These are phyloP conservation scores for Epichloe sylvatica DNA, from an alignment of 2,329 filamentous ascomycete species.

Conservation along the genomic window DNA sequence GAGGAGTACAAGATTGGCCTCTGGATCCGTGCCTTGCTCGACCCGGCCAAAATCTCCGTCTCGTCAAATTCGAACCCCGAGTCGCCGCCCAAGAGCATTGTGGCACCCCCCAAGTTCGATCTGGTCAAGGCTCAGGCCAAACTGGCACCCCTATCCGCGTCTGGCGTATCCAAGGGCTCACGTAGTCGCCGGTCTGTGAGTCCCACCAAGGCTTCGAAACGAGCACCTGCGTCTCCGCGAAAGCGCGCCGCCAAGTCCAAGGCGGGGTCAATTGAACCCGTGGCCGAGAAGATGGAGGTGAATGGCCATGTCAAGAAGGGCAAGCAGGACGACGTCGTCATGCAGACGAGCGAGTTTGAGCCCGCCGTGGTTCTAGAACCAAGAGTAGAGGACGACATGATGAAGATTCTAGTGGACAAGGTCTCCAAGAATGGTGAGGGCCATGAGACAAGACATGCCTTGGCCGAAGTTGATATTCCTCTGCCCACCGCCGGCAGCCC, in stretches of 20 bases:
- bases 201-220: slow-evolving; percentile 36
- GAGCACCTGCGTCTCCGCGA: slow-evolving; percentile 36
- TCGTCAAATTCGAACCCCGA: slow-evolving; percentile 44
- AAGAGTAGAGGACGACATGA: slow-evolving; percentile 42
- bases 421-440: slow-evolving; percentile 40
- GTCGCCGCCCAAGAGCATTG: slow-evolving; percentile 61
- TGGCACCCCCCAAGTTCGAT: slow-evolving; percentile 74
- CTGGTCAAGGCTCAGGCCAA: slow-evolving; percentile 29
- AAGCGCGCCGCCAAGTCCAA: slow-evolving; percentile 37
- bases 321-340: slow-evolving; percentile 20
- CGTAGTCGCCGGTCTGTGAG: slow-evolving; percentile 44
- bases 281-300: slow-evolving; percentile 13
- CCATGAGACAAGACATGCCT: slow-evolving; percentile 55
- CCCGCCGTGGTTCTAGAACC: slow-evolving; percentile 34
- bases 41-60: slow-evolving; percentile 61
- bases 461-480: slow-evolving; percentile 64
- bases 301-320: slow-evolving; percentile 19
- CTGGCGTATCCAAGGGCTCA: slow-evolving; percentile 28
- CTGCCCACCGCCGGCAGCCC: slow-evolving; percentile 43
- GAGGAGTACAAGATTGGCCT: slow-evolving; percentile 73
- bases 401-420: slow-evolving; percentile 57
- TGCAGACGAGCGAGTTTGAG: slow-evolving; percentile 38
- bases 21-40: slow-evolving; percentile 88
- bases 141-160: slow-evolving; percentile 36
- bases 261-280: slow-evolving; percentile 23